A percentile compares a stretch with the other conserved stretches of the same genome.
Conservation (phyloP, 176 grass and related monocot genomes). For the Calamus simplicifolius region DNA sequence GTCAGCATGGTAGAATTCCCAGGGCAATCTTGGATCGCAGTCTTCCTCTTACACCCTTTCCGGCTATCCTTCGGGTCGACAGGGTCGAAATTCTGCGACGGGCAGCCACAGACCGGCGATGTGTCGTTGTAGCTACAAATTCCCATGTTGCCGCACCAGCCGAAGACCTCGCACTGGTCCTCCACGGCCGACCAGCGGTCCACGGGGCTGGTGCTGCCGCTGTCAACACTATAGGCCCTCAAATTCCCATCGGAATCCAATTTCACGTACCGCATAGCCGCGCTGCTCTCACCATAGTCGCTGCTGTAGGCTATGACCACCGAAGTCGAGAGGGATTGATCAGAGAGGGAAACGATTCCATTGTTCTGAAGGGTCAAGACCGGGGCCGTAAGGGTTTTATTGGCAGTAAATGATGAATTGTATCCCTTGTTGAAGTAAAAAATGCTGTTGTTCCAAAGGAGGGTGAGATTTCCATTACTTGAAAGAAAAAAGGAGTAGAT, state of each 20-base stretch:
- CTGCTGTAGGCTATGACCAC: constrained; percentile 84
- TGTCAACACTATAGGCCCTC: constrained; percentile 50
- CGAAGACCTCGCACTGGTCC: constrained; percentile 96
- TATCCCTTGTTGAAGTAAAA: constrained; percentile 83
- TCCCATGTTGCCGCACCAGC: constrained; percentile 87
- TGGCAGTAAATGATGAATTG: constrained; percentile 59
- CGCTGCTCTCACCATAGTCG: constrained; percentile 75
- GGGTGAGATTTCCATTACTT: constrained; percentile 49
- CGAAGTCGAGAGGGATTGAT: constrained; percentile 28
- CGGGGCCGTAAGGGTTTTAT: constrained; percentile 46
- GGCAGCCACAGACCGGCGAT: constrained; percentile 60
- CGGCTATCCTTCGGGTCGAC: constrained; percentile 14
- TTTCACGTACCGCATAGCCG: constrained; percentile 62
- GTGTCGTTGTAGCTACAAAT: constrained; percentile 81
- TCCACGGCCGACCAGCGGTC: constrained; percentile 79
- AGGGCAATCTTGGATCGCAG: constrained; percentile 46
- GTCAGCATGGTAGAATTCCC: constrained; percentile 86
- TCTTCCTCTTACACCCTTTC: constrained; percentile 36
- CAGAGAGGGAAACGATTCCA: constrained; percentile 69
- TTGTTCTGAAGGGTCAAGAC: constrained; percentile 59
- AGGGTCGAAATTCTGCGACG: constrained; percentile 58
- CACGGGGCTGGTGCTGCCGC: constrained; percentile 22
- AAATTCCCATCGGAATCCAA: constrained; percentile 87
- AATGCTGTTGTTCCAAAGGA: constrained; percentile 31
- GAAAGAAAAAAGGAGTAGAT: constrained; percentile 45